phyloP scores from a whole-genome alignment of 192 early-diverging fungal species.

The Oehlia diaphana region DNA sequence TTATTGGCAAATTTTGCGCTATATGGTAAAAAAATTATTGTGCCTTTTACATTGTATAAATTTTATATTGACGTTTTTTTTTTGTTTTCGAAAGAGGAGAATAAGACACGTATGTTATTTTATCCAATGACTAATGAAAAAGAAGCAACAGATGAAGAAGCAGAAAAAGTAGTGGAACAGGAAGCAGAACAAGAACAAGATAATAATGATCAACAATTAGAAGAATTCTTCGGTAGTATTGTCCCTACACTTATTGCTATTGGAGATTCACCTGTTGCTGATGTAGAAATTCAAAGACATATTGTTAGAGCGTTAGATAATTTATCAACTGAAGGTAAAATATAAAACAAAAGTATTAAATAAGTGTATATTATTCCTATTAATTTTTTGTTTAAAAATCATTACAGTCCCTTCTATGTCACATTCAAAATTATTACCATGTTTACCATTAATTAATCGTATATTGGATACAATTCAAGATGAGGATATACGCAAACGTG shows the following conservation, averaged over 20 bases:
- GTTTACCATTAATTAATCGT: constrained; percentile 40
- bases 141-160: neutral
- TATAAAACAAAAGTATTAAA: constrained; percentile 31
- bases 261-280: constrained; percentile 37
- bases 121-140: constrained; percentile 25
- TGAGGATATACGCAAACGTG: constrained; percentile 42
- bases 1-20: constrained; percentile 55
- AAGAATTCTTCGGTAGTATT: constrained; percentile 26
- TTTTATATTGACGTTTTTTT: neutral
- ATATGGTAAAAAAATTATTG: constrained; percentile 40
- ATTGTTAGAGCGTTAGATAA: constrained; percentile 59
- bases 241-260: constrained; percentile 36
- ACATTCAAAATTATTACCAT: constrained; percentile 30
- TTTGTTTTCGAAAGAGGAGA: neutral
- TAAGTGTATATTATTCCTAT: constrained; percentile 28
- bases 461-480: constrained; percentile 39
- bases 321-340: constrained; percentile 41
- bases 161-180: constrained; percentile 22
- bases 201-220: neutral
- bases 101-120: constrained; percentile 1
- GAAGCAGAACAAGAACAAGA: constrained; percentile 21
- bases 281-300: constrained; percentile 53
- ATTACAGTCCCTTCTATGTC: neutral
- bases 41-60: neutral
- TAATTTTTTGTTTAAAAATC: neutral